These are phyloP conservation scores for Leccinum imitatum DNA, from an alignment of 768 basidiomycete genomes.

Conservation along the genomic window DNA sequence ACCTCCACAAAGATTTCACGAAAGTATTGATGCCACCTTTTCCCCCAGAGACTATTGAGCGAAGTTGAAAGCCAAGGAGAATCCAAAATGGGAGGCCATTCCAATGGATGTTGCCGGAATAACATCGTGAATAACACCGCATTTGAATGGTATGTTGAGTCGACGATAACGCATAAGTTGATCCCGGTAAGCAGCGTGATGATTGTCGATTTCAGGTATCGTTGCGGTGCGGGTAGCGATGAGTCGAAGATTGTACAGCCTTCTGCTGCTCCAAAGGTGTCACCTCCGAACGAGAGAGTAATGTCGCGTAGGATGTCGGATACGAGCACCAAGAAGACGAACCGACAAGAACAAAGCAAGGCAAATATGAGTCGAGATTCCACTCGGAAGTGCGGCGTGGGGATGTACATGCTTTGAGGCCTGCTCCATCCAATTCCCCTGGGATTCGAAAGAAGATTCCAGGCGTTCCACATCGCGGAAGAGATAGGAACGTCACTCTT, in stretches of 20 bases:
- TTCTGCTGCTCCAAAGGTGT: slow-evolving; percentile 34
- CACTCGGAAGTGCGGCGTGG: slow-evolving; percentile 13
- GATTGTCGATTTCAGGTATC: slow-evolving; percentile 42
- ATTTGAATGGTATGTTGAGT: slow-evolving; percentile 40
- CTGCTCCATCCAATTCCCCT: slow-evolving; percentile 31
- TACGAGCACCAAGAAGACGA: slow-evolving; percentile 1
- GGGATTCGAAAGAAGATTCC: slow-evolving; percentile 25
- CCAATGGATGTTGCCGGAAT: slow-evolving; percentile 46
- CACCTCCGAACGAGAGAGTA: slow-evolving; percentile 35
- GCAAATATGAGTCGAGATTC: slow-evolving; percentile 22
- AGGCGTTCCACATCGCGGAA: slow-evolving; percentile 28
- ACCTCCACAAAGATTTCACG: too few relatives aligned
- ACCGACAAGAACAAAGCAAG: slow-evolving; percentile 17
- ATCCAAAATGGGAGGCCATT: slow-evolving; percentile 67
- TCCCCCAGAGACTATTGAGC: slow-evolving; percentile 40
- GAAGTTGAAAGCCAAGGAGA: slow-evolving; percentile 58
- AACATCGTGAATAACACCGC: slow-evolving; percentile 46
- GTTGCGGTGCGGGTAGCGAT: slow-evolving; percentile 31
- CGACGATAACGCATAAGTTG: slow-evolving; percentile 45
- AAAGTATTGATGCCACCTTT: too few relatives aligned
- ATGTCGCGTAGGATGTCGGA: slow-evolving; percentile 5
- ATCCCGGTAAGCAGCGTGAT: slow-evolving; percentile 46
- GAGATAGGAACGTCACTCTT: slow-evolving; percentile 5
- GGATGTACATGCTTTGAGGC: slow-evolving; percentile 11
- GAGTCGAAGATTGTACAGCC: slow-evolving; percentile 41